Conservation (phyloP, 1,284 basidiomycete species). For the Phylloboletellus chloephorus region DNA sequence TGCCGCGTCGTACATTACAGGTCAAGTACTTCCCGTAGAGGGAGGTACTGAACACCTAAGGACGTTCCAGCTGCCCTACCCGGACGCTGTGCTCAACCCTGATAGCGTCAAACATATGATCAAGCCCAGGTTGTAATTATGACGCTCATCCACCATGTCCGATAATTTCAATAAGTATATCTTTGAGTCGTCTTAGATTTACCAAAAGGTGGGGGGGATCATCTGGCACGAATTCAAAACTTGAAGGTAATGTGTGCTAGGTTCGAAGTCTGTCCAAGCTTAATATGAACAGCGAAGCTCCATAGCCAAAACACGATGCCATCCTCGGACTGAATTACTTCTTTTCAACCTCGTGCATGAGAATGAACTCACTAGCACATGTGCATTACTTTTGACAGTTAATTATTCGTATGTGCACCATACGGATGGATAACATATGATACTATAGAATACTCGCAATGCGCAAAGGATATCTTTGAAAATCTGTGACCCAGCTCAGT, state of each 20-base stretch:
- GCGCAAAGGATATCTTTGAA: slow-evolving; percentile 1
- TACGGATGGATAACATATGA: not conserved
- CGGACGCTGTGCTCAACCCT: slow-evolving; percentile 60
- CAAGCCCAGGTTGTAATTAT: slow-evolving; percentile 35
- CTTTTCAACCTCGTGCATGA: too few species aligned
- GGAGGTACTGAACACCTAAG: slow-evolving; percentile 60
- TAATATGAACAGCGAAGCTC: too few species aligned
- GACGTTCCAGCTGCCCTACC: slow-evolving; percentile 53
- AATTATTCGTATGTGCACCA: not conserved
- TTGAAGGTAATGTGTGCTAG: too few species aligned
- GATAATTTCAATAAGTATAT: not conserved
- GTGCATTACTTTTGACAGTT: not conserved
- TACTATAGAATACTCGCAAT: slow-evolving; percentile 5
- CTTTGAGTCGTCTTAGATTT: not conserved
- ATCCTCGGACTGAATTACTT: too few species aligned
- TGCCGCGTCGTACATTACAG: slow-evolving; percentile 79
- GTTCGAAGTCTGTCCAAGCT: too few species aligned
- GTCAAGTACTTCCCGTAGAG: slow-evolving; percentile 65
- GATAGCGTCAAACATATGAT: slow-evolving; percentile 36
- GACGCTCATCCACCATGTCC: too few species aligned
- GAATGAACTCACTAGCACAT: too few species aligned
- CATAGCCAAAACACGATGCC: too few species aligned
- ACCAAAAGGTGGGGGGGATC: too few species aligned
- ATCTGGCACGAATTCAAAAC: too few species aligned
- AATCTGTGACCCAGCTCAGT: too few species aligned